Evolutionary conservation across 148 eudicot genomes (phyloP), one percentile per base, ranked within the genome.

Genomic region (Rhododendron molle): DNA sequence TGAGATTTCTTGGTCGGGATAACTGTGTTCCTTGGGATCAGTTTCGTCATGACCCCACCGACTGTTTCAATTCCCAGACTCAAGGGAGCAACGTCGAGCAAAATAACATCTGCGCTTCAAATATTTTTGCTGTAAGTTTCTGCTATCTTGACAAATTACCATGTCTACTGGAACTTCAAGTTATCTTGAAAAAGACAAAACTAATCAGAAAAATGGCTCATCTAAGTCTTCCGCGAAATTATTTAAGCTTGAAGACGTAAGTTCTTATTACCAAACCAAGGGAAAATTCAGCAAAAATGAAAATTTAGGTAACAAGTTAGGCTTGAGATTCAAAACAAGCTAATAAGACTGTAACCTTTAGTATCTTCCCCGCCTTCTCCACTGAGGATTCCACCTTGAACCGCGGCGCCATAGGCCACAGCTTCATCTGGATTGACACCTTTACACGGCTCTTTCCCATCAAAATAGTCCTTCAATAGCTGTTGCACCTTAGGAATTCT

Each of bases 1-100:
- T 91, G 95, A 47, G 95, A 90, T 81, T 90, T 91, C 92, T 93
- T 93, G 26, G 91, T 90, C 16, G 95, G 95, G 74, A 93, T 86
- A 11, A 89, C 92, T 2, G 88, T 90, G 85, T 93, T 91, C 71
- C 95, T 88, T 10, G 93, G 95, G 81, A 93, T 93, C 87, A 93
- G 83, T 80, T 93, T 91, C 21, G 95, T 91, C 95, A 93, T 91
- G n/a, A 93, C 93, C 32, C 95, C 95, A 81, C 93, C 95, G 12
- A 89, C 91, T 8, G 95, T 93, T 86, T 93, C 93, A 44, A 93
- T 91, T 10, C 92, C 95, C 83, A 93, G 87, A 84, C 92, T 93
- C 81, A 93, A 78, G 23, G 94, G 93, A 76, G 94, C 91, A 78
- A 92, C 94, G 82, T 92, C 93, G 30, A 92, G 88, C 43, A 92